Conservation (phyloP, 768 basidiomycete species). For the Tricholoma flavovirens region DNA sequence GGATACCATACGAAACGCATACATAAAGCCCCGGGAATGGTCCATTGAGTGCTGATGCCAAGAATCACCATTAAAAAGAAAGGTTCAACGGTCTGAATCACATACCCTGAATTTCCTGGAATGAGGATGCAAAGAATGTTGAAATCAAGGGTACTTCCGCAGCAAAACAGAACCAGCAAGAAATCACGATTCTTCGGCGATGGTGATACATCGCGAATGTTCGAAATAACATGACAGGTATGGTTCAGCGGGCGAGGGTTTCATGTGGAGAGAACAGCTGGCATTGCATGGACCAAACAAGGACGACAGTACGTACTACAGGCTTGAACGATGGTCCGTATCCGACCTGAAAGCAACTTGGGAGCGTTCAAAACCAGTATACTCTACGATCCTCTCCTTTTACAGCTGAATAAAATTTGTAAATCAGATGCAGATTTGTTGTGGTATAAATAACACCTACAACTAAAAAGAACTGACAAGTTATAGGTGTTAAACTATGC, state of each 20-base stretch:
- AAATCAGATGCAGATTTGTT: not conserved
- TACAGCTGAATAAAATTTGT: not conserved
- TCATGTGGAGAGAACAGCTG: not conserved
- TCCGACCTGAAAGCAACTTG: too few relatives aligned
- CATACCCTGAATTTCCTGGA: conserved; percentile 12
- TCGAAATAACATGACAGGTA: conserved; percentile 22
- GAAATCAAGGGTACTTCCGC: conserved; percentile 14
- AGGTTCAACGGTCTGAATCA: not conserved
- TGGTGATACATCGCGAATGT: conserved; percentile 20
- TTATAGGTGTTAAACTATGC: not conserved
- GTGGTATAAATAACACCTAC: conserved; percentile 7
- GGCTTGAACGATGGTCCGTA: conserved; percentile 16
- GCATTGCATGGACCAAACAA: conserved; percentile 27
- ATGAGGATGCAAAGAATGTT: conserved; percentile 11
- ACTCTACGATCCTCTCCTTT: not conserved
- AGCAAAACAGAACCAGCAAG: conserved; percentile 10
- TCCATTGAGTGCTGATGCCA: conserved; percentile 8
- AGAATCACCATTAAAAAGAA: not conserved
- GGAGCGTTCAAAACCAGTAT: not conserved
- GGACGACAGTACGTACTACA: conserved; percentile 16
- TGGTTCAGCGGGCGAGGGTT: not conserved
- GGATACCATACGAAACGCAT: conserved; percentile 14
- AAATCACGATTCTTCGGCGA: conserved; percentile 8
- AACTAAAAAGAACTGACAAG: conserved; percentile 7
- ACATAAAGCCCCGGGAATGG: conserved; percentile 9